Evolutionary conservation across 768 basidiomycete species (phyloP).

Genomic region (Suillus plorans): DNA sequence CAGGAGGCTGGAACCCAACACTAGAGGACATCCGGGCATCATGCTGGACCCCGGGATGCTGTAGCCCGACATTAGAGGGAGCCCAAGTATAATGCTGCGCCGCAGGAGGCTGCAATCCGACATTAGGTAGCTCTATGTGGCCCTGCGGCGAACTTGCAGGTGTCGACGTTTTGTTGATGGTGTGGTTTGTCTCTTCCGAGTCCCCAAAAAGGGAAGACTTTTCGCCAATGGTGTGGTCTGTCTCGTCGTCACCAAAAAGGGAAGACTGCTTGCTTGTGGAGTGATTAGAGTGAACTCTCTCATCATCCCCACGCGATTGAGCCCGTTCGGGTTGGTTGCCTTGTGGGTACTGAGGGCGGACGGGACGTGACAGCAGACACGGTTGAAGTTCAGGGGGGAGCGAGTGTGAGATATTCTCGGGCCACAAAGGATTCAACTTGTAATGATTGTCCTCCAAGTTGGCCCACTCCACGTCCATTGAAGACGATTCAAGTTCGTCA

Average conservation of each 20-base stretch:
- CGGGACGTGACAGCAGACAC: slow-evolving; percentile 16
- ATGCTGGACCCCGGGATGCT: neutral
- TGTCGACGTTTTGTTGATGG: neutral
- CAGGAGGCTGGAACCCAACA: neutral
- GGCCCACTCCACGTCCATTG: slow-evolving; percentile 18
- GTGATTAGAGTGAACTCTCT: slow-evolving; percentile 1
- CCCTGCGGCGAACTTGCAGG: neutral
- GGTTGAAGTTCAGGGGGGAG: slow-evolving; percentile 24
- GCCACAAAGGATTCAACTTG: slow-evolving; percentile 8
- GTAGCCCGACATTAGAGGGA: neutral
- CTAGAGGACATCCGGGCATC: neutral
- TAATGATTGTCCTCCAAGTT: slow-evolving; percentile 13
- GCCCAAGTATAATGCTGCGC: neutral
- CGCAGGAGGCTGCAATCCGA: neutral
- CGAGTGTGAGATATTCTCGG: slow-evolving; percentile 7
- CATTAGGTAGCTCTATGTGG: neutral
- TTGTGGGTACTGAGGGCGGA: neutral
- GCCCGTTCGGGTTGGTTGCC: slow-evolving; percentile 26
- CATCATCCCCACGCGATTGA: neutral
- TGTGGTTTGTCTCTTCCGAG: neutral
- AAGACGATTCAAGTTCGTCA: slow-evolving; percentile 10
- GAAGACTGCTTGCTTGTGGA: no score
- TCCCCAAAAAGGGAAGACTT: neutral
- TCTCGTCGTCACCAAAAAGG: no score
- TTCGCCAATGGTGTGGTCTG: neutral